These are phyloP conservation scores for Holtermanniella nyarrowii DNA, from an alignment of 768 basidiomycete genomes.

Conservation along the genomic window DNA sequence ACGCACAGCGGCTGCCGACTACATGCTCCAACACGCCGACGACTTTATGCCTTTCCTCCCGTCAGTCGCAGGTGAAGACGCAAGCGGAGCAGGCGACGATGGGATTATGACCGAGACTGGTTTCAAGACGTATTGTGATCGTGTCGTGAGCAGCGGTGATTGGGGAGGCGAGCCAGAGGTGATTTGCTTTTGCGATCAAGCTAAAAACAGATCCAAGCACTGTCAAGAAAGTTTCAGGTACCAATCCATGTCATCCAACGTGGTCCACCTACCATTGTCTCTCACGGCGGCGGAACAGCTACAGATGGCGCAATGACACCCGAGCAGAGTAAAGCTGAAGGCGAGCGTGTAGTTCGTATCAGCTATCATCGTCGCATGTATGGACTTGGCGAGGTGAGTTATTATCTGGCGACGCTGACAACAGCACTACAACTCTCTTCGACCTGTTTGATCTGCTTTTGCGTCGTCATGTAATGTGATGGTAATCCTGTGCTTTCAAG, in stretches of 20 bases:
- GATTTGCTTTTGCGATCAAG: constrained; percentile 6
- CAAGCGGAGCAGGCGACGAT: constrained; percentile 51
- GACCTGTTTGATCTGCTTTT: too few relatives aligned
- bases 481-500: too few relatives aligned
- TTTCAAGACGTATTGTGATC: constrained; percentile 64
- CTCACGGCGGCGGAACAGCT: constrained; percentile 54
- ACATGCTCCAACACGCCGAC: constrained; percentile 69
- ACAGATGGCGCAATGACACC: constrained; percentile 34
- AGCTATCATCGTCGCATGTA: constrained; percentile 93
- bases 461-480: too few relatives aligned
- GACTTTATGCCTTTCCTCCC: constrained; percentile 92
- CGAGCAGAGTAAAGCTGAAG: constrained; percentile 36
- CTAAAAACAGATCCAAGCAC: constrained; percentile 56
- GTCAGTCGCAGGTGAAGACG: constrained; percentile 56
- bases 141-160: constrained; percentile 68
- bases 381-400: constrained; percentile 82
- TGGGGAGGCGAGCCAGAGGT: constrained; percentile 97
- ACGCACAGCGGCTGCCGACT: constrained; percentile 63
- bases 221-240: constrained; percentile 66
- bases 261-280: constrained; percentile 68
- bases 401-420: background rate
- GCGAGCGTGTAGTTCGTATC: constrained; percentile 51
- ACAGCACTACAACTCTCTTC: background rate
- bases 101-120: constrained; percentile 58
- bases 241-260: constrained; percentile 88